These are phyloP conservation scores for Kluyveromyces nonfermentans DNA, from an alignment of 805 yeast genomes.

Conservation along the genomic window DNA sequence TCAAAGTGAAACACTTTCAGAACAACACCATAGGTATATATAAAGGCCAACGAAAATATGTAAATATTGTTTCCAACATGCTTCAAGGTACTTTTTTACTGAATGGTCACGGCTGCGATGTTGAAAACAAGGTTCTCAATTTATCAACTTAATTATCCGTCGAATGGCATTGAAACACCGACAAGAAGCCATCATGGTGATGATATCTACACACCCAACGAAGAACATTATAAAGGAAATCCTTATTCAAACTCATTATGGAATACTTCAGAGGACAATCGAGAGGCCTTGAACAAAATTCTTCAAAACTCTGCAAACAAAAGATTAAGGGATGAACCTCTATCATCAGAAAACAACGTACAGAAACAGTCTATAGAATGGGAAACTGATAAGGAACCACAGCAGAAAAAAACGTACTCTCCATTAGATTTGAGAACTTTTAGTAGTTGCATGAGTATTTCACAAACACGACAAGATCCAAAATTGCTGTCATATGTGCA, in stretches of 20 bases:
- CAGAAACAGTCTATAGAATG: slow-evolving; percentile 1
- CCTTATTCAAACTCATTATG: slow-evolving; percentile 39
- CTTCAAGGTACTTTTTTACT: background rate
- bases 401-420: slow-evolving; percentile 28
- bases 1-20: background rate
- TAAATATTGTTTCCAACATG: background rate
- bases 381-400: background rate
- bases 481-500: slow-evolving; percentile 12
- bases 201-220: slow-evolving; percentile 9
- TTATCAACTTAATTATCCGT: slow-evolving; percentile 17
- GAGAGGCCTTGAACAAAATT: slow-evolving; percentile 28
- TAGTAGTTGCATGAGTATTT: slow-evolving; percentile 8
- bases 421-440: slow-evolving; percentile 25
- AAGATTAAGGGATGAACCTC: slow-evolving; percentile 1
- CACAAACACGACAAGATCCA: slow-evolving; percentile 4
- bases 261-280: slow-evolving; percentile 31
- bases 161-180: slow-evolving; percentile 23
- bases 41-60: background rate
- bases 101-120: slow-evolving; percentile 12
- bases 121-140: slow-evolving; percentile 19
- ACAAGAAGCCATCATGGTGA: slow-evolving; percentile 25
- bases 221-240: slow-evolving; percentile 14
- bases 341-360: background rate
- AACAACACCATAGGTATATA: background rate
- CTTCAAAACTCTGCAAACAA: slow-evolving; percentile 10